Evolutionary conservation across 495 filamentous ascomycete genomes (phyloP), one percentile per base, ranked within the genome.

Genomic region (Penicillium samsonianum): DNA sequence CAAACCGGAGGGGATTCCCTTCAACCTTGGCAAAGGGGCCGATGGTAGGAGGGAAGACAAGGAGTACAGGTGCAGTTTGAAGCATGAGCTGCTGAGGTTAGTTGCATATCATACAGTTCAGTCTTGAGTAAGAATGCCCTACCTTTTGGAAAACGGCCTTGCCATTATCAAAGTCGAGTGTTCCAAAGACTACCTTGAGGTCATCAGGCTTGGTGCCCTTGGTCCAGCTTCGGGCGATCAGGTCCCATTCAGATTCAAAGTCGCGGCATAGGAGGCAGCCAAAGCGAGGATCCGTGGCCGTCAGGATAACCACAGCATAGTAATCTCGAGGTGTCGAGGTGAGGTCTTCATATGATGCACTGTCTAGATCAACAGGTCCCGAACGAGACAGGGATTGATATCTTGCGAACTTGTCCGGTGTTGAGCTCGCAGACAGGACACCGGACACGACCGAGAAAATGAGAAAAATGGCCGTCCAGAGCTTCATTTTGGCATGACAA

Each of bases 211-310:
- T 90, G 70, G 91, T 85, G 3, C 89, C 91, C 67, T 85, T 89
- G 57, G 80, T 80, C 94, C 94, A 99, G 77, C 90, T 95, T 67
- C 83, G 89, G 16, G 84, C 82, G 31, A 99, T 81, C 22, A 99
- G 70, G 23, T 96, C 90, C 87, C 91, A 99, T 74, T 99, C 95
- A 1, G 94, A 88, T 67, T 94, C 87, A 73, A 98, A 96, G 52
- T 95, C 89, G 35, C 84, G 82, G 70, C 94, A 99, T 45, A 97
- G 79, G 51, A 85, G 73, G 69, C 94, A 99, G 26, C 90, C 91
- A 75, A 87, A 97, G 22, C 90, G 84, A 38, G 87, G 67, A 64
- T 97, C 92, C 60, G 91, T 72, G 50, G 94, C 94, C 10, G 95
- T 99, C 51, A 99, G 77, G 31, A 98, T 82, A 2, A 98, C 84